Percentiles rank a stretch among this genome's conserved stretches.
phyloP scores from a whole-genome alignment of 2,329 filamentous ascomycete species.

The Cucurbitaria berberidis region DNA sequence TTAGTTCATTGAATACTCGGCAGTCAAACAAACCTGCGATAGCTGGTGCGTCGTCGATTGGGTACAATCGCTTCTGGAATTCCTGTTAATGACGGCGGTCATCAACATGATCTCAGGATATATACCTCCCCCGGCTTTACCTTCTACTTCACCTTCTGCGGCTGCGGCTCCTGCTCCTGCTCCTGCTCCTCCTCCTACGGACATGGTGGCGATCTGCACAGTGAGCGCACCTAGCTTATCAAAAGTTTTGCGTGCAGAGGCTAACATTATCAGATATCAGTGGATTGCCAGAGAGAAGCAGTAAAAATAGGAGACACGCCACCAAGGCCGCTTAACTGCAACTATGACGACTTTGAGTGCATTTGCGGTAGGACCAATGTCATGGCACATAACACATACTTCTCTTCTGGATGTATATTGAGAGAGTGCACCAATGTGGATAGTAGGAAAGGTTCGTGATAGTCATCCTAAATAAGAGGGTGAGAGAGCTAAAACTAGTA shows the following conservation, averaged over 20 bases:
- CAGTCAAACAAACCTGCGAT: too few species aligned
- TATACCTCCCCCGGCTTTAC: not conserved
- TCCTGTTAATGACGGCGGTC: not conserved
- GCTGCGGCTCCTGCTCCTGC: not conserved
- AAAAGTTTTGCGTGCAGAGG: not conserved
- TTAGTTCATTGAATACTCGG: too few species aligned
- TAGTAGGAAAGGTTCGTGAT: slow-evolving; percentile 8
- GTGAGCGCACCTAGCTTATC: not conserved
- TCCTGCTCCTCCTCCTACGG: not conserved
- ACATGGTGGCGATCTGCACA: not conserved
- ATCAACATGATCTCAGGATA: not conserved
- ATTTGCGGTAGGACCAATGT: slow-evolving; percentile 2
- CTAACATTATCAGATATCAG: slow-evolving; percentile 7
- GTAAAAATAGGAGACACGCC: not conserved
- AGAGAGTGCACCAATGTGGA: slow-evolving; percentile 4
- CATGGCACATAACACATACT: slow-evolving; percentile 6
- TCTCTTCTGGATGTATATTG: slow-evolving; percentile 10
- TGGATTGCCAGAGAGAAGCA: slow-evolving; percentile 1
- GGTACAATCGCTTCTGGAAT: too few species aligned
- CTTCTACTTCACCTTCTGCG: not conserved
- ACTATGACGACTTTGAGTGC: slow-evolving; percentile 2
- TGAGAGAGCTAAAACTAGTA: slow-evolving; percentile 11
- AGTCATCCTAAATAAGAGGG: not conserved
- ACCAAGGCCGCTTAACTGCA: slow-evolving; percentile 2
- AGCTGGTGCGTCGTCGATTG: too few species aligned